Conservation (phyloP, 2,329 filamentous ascomycete species). For the Drechslerella stenobrocha region DNA sequence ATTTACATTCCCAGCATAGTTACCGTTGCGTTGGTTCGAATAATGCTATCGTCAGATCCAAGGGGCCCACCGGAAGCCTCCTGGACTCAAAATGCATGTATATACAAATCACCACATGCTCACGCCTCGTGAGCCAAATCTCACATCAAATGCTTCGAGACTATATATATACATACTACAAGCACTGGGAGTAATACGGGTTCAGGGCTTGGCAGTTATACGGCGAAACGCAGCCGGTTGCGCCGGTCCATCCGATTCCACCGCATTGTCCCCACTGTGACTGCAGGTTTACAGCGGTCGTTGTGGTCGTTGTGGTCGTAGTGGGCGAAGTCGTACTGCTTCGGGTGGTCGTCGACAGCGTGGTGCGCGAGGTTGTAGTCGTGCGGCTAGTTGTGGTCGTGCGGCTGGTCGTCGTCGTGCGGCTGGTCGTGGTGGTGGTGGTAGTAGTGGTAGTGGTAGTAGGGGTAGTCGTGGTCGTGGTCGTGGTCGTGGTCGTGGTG, state of each 20-base stretch:
- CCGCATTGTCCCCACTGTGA: slow-evolving; percentile 53
- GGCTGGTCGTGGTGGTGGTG: slow-evolving; percentile 1
- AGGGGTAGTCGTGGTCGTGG: slow-evolving; percentile 12
- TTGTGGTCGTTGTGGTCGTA: slow-evolving; percentile 6
- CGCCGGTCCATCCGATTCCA: slow-evolving; percentile 49
- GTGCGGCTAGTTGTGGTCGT: not conserved
- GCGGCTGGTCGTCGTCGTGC: slow-evolving; percentile 7
- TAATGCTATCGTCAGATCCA: no score
- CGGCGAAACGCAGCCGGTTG: slow-evolving; percentile 21
- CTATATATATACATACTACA: no score
- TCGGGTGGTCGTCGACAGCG: slow-evolving; percentile 11
- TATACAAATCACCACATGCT: no score
- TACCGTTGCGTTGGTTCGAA: no score
- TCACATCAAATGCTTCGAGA: no score
- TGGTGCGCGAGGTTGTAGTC: slow-evolving; percentile 2
- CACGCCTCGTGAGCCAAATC: no score
- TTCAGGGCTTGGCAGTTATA: slow-evolving; percentile 33
- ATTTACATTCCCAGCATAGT: no score
- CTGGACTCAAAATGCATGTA: no score
- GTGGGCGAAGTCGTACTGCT: slow-evolving; percentile 14
- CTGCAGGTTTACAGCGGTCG: slow-evolving; percentile 3
- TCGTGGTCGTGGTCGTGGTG: not conserved
- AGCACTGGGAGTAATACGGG: slow-evolving; percentile 45
- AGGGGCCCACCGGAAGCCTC: no score
- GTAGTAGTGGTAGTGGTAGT: slow-evolving; percentile 18